Base-by-base conservation (phyloP, 163 green algal species). In the Coccomyxa subellipsoidea region DNA sequence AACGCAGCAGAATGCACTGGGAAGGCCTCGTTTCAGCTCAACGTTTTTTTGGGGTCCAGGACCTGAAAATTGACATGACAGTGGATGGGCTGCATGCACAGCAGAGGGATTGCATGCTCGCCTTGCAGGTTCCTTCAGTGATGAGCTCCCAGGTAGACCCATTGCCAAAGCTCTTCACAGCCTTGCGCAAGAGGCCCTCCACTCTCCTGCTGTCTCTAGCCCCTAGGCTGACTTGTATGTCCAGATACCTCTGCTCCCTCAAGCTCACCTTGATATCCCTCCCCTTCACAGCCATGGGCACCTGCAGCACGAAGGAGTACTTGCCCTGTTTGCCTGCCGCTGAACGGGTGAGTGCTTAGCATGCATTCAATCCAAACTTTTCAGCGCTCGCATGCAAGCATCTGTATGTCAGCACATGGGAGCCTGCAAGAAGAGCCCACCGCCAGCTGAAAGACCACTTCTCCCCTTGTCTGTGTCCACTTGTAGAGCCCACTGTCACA, bases 401-500 rank as follows among this genome's bases (percentile, higher is more conserved):
- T n/a, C n/a, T n/a, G n/a, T n/a, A n/a, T n/a, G n/a, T n/a, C n/a
- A n/a, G n/a, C n/a, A n/a, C n/a, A n/a, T n/a, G n/a, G n/a, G n/a
- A n/a, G n/a, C n/a, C n/a, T n/a, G n/a, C n/a, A n/a, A n/a, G n/a
- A n/a, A n/a, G n/a, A n/a, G n/a, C 66, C n/a, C 66, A 73, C 66
- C 66, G 66, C 66, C n/a, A 73, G 29, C 27, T 73, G 66, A 6
- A 73, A 35, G 66, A 73, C 27, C 21, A 73, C 7, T 23, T 73
- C 66, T 32, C 29, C 27, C 21, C 8, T 18, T 34, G 66, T 73
- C n/a, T 73, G 66, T 23, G 66, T 73, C 66, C 66, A 73, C 66
- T 73, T 73, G 66, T 73, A 73, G 21, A 73, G n/a, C 66, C 66
- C 66, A 34, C 27, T 36, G n/a, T 73, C 66, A n/a, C 66, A 73